A percentile compares a stretch with the other conserved stretches of the same genome.
Evolutionary conservation across 768 basidiomycete species (phyloP).

Genomic region (Paxillus involutus): DNA sequence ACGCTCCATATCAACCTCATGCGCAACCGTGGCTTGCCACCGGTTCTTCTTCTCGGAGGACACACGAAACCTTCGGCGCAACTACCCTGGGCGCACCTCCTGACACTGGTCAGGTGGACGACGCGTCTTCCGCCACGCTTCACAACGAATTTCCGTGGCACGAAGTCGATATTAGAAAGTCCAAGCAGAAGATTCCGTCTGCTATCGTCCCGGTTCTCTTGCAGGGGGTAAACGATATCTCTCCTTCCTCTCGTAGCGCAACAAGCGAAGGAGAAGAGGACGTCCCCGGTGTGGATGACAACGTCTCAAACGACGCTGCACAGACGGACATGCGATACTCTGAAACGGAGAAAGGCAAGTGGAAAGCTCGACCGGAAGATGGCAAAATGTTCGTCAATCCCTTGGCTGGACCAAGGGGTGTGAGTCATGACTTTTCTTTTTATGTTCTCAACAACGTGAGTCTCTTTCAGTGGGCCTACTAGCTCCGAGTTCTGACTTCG

Average conservation of each 20-base stretch:
- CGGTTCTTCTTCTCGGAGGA: neutral
- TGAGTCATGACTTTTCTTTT: slow-evolving; percentile 2
- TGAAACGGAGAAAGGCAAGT: slow-evolving; percentile 14
- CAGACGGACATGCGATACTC: slow-evolving; percentile 3
- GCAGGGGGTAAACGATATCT: neutral
- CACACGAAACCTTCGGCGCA: slow-evolving; percentile 3
- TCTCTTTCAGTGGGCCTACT: neutral
- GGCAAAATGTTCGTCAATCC: neutral
- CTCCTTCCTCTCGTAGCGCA: neutral
- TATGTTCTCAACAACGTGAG: slow-evolving; percentile 2
- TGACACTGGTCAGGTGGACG: slow-evolving; percentile 2
- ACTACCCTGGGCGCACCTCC: neutral
- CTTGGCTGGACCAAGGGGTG: neutral
- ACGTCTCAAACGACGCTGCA: neutral
- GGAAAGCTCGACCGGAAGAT: slow-evolving; percentile 1
- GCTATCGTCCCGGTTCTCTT: slow-evolving; percentile 17
- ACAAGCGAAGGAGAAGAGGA: neutral
- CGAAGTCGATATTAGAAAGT: neutral
- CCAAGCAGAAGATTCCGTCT: slow-evolving; percentile 10
- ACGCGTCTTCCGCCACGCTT: slow-evolving; percentile 15
- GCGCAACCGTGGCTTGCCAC: neutral
- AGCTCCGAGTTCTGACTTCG: too few relatives aligned
- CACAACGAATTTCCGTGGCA: slow-evolving; percentile 9
- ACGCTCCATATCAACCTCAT: neutral
- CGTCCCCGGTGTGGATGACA: neutral